Evolutionary conservation across 1,139 yeast species (phyloP), one percentile per base, ranked within the genome.

Genomic region (Candida glucosophila): DNA sequence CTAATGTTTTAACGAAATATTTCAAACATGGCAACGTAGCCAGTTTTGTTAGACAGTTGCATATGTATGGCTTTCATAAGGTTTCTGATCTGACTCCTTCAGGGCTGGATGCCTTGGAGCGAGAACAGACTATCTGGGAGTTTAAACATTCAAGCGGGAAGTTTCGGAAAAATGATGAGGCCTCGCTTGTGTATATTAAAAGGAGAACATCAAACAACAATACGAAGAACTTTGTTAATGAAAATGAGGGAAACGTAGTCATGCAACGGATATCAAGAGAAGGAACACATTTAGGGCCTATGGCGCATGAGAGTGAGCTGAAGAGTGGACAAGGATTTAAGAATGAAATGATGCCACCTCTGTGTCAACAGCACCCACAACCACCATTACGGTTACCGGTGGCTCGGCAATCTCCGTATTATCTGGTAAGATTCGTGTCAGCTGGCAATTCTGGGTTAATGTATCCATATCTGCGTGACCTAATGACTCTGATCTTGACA

Each of bases 101-200:
- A 7, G 19, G 23, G 12, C 21, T 12, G 25, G 21, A 6, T 7
- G 12, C 12, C 7, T 13, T 12, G 8, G 54, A 49, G 24, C 44
- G 52, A 26, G 56, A 47, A 29, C 31, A 40, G 19, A 55, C 62
- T 34, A 44, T 69, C 4, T 88, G 97, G 97, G 94, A 83, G 51
- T 88, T 88, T 55, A 77, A 78, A 36, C 98, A 88, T 45, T 75
- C 81, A 23, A 72, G 77, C 20, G 94, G 92, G 5, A 58, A 66
- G 31, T 88, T 88, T 52, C 71, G 67, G 39, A 77, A 82, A 33
- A 86, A 83, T 29, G 90, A 86, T 44, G 73, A 76, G 32, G 74
- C 67, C 23, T 63, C 76, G 7, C 55, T 83, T 29, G 59, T 73
- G 9, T 63, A 68, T 25, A 83, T 83, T 38, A 82, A 79, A 44